Evolutionary conservation across 2,329 filamentous ascomycete species (phyloP).

Genomic region (Ophiocordyceps sinensis): DNA sequence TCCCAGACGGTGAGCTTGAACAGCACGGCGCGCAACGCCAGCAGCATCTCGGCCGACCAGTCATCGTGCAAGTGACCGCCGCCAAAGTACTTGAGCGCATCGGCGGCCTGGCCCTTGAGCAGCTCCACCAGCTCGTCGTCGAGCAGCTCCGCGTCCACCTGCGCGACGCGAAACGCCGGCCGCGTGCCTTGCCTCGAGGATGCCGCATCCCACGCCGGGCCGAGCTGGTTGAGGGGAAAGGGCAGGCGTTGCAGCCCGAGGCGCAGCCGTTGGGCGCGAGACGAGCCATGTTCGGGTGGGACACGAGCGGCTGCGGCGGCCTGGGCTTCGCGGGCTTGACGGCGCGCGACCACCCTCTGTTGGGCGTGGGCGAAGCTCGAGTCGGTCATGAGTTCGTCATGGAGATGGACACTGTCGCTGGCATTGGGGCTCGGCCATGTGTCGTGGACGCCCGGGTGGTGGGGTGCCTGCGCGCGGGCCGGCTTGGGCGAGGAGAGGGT

Average conservation of each 20-base stretch:
- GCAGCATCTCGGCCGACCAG: constrained; percentile 72
- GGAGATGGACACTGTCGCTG: background rate
- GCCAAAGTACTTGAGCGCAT: constrained; percentile 77
- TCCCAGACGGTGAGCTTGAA: constrained; percentile 98
- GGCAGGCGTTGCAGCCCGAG: constrained; percentile 28
- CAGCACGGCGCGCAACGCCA: constrained; percentile 60
- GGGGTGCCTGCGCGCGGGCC: no score
- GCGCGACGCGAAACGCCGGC: constrained; percentile 83
- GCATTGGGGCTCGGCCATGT: constrained; percentile 9
- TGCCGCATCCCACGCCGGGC: constrained; percentile 52
- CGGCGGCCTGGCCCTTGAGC: constrained; percentile 71
- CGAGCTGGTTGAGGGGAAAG: constrained; percentile 35
- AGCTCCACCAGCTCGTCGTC: constrained; percentile 87
- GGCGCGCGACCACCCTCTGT: constrained; percentile 69
- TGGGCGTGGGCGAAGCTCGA: constrained; percentile 78
- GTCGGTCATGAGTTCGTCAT: constrained; percentile 27
- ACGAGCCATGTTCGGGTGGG: constrained; percentile 32
- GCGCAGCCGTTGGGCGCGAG: constrained; percentile 32
- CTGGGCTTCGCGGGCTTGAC: constrained; percentile 58
- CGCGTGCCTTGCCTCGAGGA: constrained; percentile 63
- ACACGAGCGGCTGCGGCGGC: constrained; percentile 36
- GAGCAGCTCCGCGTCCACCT: constrained; percentile 88
- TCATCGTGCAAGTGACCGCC: constrained; percentile 65
- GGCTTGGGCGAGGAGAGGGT: no score
- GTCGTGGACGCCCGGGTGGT: no score